Percentiles rank a stretch among this genome's conserved stretches.
Evolutionary conservation across 768 basidiomycete species (phyloP).

Genomic region (Naganishia friedmannii): DNA sequence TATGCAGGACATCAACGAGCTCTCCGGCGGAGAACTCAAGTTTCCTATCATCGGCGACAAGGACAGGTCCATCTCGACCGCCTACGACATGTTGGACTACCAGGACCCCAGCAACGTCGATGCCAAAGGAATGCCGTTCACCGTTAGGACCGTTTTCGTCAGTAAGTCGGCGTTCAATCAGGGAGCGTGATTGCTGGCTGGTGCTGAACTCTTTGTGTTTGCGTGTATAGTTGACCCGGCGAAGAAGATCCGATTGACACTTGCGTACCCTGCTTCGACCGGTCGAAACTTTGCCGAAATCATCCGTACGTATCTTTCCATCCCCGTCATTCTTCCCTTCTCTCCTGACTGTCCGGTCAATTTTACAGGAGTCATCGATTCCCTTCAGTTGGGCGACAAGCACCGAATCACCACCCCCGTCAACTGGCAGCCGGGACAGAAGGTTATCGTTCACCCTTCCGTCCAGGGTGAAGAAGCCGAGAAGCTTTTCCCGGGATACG

Average conservation of each 20-base stretch:
- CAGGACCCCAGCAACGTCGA: conserved; percentile 79
- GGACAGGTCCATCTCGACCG: conserved; percentile 71
- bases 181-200: too few relatives aligned
- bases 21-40: conserved; percentile 51
- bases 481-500: conserved; percentile 80
- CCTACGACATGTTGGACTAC: conserved; percentile 95
- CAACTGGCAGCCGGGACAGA: conserved; percentile 90
- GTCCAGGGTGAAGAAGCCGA: conserved; percentile 80
- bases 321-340: background rate
- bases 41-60: conserved; percentile 98
- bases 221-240: conserved; percentile 70
- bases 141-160: conserved; percentile 94
- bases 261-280: conserved; percentile 92
- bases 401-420: conserved; percentile 67
- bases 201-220: background rate
- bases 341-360: background rate
- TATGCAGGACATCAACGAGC: conserved; percentile 58
- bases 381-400: conserved; percentile 74
- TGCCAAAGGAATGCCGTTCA: conserved; percentile 75
- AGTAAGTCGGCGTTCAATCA: conserved; percentile 48
- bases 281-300: conserved; percentile 87
- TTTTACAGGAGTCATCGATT: conserved; percentile 66
- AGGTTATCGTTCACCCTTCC: conserved; percentile 76
- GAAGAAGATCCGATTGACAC: conserved; percentile 82
- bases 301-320: conserved; percentile 42